These are phyloP conservation scores for Metarhizium rileyi DNA, from an alignment of 2,329 filamentous ascomycete genomes.

Conservation along the genomic window DNA sequence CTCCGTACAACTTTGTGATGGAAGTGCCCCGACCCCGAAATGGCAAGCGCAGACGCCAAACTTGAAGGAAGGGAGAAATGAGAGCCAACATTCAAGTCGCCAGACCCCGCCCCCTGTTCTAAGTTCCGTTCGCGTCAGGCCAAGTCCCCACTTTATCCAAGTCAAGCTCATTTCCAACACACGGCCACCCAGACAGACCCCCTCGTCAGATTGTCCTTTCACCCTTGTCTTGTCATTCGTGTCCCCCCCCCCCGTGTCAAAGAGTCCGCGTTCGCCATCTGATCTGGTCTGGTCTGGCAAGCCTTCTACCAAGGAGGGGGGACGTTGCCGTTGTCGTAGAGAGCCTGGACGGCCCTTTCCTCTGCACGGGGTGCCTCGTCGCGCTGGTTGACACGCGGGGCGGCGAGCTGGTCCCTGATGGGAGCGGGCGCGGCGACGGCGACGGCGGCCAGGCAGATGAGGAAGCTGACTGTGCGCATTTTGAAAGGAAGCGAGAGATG, in stretches of 20 bases:
- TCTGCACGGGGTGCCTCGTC: not conserved
- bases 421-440: not conserved
- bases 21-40: too few species aligned
- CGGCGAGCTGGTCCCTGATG: constrained; percentile 3
- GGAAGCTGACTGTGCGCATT: constrained; percentile 4
- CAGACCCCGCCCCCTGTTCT: too few species aligned
- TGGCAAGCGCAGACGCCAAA: too few species aligned
- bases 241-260: too few species aligned
- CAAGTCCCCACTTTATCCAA: not conserved
- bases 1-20: too few species aligned
- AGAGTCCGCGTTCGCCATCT: too few species aligned
- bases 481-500: too few species aligned
- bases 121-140: too few species aligned
- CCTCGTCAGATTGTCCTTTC: not conserved
- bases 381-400: constrained; percentile 1
- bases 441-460: constrained; percentile 4
- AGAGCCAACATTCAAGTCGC: too few species aligned
- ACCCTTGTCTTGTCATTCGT: too few species aligned
- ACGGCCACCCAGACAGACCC: not conserved
- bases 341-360: not conserved
- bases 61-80: too few species aligned
- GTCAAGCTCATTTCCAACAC: constrained; percentile 3
- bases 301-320: constrained; percentile 1
- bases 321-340: constrained; percentile 1
- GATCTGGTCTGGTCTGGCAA: too few species aligned